Conservation (phyloP, 73 alveolate species). For the Paraurostyla sp. region DNA sequence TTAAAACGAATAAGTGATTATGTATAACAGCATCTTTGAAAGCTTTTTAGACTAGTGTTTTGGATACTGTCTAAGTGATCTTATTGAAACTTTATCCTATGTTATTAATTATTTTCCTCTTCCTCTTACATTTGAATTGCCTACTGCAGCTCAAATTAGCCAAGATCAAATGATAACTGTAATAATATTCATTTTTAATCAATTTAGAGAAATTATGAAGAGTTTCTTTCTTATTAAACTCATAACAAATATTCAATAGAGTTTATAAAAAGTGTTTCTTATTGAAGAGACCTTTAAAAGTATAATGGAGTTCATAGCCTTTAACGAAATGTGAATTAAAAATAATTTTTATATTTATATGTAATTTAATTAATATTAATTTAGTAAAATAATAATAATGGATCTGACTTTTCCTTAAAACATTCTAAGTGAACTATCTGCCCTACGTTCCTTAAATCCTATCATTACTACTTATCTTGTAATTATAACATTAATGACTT, state of each 20-base stretch:
- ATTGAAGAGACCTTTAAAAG: not conserved
- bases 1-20: not conserved
- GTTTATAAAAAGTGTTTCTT: not conserved
- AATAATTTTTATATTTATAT: conserved; percentile 19
- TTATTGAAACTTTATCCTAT: not conserved
- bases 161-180: not conserved
- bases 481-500: not conserved
- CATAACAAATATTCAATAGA: conserved; percentile 57
- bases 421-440: not conserved
- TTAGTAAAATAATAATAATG: not conserved
- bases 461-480: conserved; percentile 4
- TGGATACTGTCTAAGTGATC: not conserved
- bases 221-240: conserved; percentile 69
- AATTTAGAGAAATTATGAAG: conserved; percentile 67
- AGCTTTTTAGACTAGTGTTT: not conserved
- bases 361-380: not conserved
- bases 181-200: not conserved
- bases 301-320: not conserved
- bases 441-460: not conserved
- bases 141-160: not conserved
- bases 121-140: conserved; percentile 34
- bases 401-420: conserved; percentile 36
- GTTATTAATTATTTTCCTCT: not conserved
- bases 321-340: not conserved
- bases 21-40: conserved; percentile 11